Percentiles rank a stretch among this genome's conserved stretches.
Evolutionary conservation across 83 land plant genomes (phyloP).

Genomic region (Diphasiastrum complanatum): DNA sequence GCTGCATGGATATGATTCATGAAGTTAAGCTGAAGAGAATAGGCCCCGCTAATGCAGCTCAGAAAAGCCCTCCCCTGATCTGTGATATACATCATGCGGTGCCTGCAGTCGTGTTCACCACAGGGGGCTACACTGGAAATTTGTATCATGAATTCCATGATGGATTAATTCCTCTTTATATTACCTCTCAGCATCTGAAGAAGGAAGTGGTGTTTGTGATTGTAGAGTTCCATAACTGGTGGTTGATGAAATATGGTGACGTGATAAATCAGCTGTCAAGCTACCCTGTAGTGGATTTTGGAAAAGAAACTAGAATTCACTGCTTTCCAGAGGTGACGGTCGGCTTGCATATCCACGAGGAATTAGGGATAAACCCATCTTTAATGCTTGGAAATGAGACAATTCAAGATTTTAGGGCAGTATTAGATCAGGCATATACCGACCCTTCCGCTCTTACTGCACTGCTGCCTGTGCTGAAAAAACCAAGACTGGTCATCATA

Average conservation of each 20-base stretch:
- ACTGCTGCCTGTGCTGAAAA: neutral
- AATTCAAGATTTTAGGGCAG: conserved; percentile 30
- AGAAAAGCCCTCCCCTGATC: too few species aligned
- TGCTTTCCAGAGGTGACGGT: conserved; percentile 38
- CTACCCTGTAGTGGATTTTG: conserved; percentile 27
- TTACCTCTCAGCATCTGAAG: too few species aligned
- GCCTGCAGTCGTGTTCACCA: too few species aligned
- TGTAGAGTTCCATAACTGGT: conserved; percentile 30
- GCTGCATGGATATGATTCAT: too few species aligned
- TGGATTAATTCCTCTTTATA: too few species aligned
- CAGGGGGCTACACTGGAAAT: too few species aligned
- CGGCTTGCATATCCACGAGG: conserved; percentile 43
- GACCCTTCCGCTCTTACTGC: neutral
- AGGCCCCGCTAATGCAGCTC: too few species aligned
- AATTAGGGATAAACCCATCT: conserved; percentile 31
- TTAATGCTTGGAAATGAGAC: conserved; percentile 20
- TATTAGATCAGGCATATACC: conserved; percentile 24
- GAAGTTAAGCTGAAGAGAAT: too few species aligned
- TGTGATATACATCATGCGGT: too few species aligned
- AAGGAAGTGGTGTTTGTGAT: conserved; percentile 25
- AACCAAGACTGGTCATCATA: conserved; percentile 31
- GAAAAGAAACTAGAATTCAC: conserved; percentile 28
- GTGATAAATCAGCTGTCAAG: conserved; percentile 21
- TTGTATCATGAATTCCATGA: too few species aligned
- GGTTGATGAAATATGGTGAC: conserved; percentile 39